Evolutionary conservation across 176 grass and related monocot species (phyloP).

Genomic region (Eleusine indica): DNA sequence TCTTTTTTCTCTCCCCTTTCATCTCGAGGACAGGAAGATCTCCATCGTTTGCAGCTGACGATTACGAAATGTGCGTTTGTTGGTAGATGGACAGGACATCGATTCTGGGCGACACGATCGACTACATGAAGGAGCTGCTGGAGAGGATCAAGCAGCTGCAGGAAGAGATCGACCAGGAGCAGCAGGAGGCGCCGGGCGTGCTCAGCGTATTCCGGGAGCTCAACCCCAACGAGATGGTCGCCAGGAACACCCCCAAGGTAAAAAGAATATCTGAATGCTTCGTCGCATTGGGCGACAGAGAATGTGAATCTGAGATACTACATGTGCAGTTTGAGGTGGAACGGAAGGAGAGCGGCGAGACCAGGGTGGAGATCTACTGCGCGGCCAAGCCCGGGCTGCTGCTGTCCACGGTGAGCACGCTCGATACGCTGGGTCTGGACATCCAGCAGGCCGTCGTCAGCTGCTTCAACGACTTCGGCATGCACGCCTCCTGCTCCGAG

Average conservation of each 20-base stretch:
- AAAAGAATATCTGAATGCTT: neutral
- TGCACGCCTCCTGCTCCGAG: slow-evolving; percentile 97
- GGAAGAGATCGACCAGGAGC: slow-evolving; percentile 58
- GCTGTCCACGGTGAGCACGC: slow-evolving; percentile 85
- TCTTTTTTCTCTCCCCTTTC: no score
- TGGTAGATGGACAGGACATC: slow-evolving; percentile 96
- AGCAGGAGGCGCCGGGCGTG: slow-evolving; percentile 48
- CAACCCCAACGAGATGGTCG: slow-evolving; percentile 81
- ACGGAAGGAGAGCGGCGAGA: slow-evolving; percentile 69
- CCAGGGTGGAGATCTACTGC: slow-evolving; percentile 91
- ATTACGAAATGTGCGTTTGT: neutral
- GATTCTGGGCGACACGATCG: slow-evolving; percentile 96
- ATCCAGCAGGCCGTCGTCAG: slow-evolving; percentile 97
- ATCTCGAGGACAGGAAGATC: no score
- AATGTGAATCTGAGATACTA: neutral
- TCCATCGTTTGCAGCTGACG: neutral
- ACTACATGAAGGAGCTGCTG: slow-evolving; percentile 99
- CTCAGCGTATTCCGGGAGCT: slow-evolving; percentile 76
- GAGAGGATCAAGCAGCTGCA: slow-evolving; percentile 85
- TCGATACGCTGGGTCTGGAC: slow-evolving; percentile 83
- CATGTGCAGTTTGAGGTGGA: slow-evolving; percentile 78
- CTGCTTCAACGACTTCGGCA: slow-evolving; percentile 98
- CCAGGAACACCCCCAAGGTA: slow-evolving; percentile 85
- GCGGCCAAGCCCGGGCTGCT: slow-evolving; percentile 84
- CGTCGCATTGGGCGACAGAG: neutral